A percentile compares a stretch with the other conserved stretches of the same genome.
These are phyloP conservation scores for Verbena officinalis DNA, from an alignment of 257 asterid genomes.

Conservation along the genomic window DNA sequence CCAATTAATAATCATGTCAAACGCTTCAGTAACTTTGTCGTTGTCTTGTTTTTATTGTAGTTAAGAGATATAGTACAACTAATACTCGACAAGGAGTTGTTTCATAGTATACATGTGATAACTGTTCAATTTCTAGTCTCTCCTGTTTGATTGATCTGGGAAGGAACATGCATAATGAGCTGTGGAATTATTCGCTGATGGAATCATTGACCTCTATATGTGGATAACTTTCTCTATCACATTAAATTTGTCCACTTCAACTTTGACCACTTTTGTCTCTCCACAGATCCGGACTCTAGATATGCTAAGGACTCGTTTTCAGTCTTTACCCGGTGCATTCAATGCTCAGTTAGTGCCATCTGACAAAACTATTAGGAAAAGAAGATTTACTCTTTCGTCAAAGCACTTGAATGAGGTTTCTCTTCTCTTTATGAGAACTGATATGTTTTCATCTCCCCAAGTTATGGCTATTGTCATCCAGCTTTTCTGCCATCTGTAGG, in stretches of 20 bases:
- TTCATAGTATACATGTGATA: neutral
- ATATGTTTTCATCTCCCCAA: constrained; percentile 21
- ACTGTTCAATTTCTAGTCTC: constrained; percentile 6
- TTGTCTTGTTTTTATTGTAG: constrained; percentile 12
- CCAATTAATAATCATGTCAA: constrained; percentile 9
- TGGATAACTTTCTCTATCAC: constrained; percentile 1
- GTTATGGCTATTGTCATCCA: constrained; percentile 22
- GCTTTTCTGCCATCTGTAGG: constrained; percentile 44
- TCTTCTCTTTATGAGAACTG: constrained; percentile 29
- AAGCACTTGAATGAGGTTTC: constrained; percentile 64
- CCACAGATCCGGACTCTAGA: constrained; percentile 76
- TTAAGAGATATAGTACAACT: constrained; percentile 9
- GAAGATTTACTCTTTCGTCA: constrained; percentile 54
- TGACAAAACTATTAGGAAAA: constrained; percentile 51
- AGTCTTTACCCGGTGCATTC: constrained; percentile 87
- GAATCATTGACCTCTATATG: constrained; percentile 4
- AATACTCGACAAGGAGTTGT: neutral
- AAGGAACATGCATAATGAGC: constrained; percentile 2
- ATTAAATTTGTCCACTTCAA: neutral
- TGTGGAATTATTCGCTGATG: constrained; percentile 10
- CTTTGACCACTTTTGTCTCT: constrained; percentile 28
- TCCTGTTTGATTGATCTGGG: neutral
- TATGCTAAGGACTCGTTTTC: constrained; percentile 83
- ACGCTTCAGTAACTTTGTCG: constrained; percentile 17
- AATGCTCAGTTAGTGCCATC: constrained; percentile 73